Evolutionary conservation across 2,329 filamentous ascomycete species (phyloP), one percentile per base, ranked within the genome.

Genomic region (Fusarium torreyae): DNA sequence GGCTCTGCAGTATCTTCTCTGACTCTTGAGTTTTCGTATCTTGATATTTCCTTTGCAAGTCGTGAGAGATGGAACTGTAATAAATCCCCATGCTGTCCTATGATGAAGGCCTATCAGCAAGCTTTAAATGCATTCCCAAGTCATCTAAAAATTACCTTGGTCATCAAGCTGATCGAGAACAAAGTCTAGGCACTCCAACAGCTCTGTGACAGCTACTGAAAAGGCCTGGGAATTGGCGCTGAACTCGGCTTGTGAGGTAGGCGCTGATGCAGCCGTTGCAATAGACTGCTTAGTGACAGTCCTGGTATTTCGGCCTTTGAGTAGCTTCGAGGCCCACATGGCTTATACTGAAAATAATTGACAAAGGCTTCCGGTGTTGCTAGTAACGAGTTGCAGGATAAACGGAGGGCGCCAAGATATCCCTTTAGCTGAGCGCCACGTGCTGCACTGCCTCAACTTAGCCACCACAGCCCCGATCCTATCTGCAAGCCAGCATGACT

Each of bases 211-310:
- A 8, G 70, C 72, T 4, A 68, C 66, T 3, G 67, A 61, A 20
- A 63, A 69, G 3, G 73, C 72, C 26, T 62, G 65, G 6, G 63
- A 69, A 34, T 74, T 74, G 13, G 70, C 66, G 36, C 72, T 74
- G 3, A 55, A 63, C 9, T 63, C 62, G 4, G 38, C 45, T 14
- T 44, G 48, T 1, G 58, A 63, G 3, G 52, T 63, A 7, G 62
- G 62, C 4, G 46, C 33, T 2, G 58, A 63, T 0, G 58, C 62
- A 20, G 53, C 26, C 3, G 62, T 20, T 15, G 62, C 46, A 3
- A 62, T 38, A 2, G 62, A 51, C 2, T 52, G 48, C 11, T 57
- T 65, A 8, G 62, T 36, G 2, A 40, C 17, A 1, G 38, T 3
- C 7, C 58, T 51, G 7, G 36, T 9, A 14, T 43, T 34, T 15